phyloP scores from a whole-genome alignment of 176 grass and related monocot genomes.

The Cocos nucifera region DNA sequence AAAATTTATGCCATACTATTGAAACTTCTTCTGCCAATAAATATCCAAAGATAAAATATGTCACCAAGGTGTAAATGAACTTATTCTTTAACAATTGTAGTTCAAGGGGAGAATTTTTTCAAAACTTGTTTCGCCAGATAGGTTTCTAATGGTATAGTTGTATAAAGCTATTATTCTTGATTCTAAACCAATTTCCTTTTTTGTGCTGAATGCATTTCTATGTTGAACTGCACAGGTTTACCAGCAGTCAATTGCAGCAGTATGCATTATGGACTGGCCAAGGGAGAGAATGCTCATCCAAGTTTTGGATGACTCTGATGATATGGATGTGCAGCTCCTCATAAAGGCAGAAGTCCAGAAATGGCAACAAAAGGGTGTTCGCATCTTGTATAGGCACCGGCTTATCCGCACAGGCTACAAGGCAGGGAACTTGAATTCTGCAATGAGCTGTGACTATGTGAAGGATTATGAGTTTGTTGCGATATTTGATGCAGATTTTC shows the following conservation, averaged over 20 bases:
- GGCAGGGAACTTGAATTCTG: conserved; percentile 27
- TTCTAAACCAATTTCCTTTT: not conserved
- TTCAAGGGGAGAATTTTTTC: no score
- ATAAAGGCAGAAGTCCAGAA: conserved; percentile 26
- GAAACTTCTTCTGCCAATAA: no score
- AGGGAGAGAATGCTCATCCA: conserved; percentile 30
- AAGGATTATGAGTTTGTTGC: conserved; percentile 29
- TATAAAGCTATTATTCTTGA: no score
- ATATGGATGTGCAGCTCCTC: conserved; percentile 25
- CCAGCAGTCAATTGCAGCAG: conserved; percentile 28
- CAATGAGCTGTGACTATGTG: conserved; percentile 27
- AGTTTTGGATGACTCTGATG: conserved; percentile 25
- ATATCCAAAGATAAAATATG: no score
- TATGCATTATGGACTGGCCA: conserved; percentile 27
- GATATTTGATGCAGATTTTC: conserved; percentile 30
- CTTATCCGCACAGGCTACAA: conserved; percentile 26
- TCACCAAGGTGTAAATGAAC: no score
- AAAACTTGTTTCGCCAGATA: no score
- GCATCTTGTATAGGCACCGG: conserved; percentile 19
- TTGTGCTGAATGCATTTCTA: not conserved
- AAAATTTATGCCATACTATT: no score
- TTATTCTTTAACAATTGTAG: no score
- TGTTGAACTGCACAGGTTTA: conserved; percentile 13
- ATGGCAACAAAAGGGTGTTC: conserved; percentile 27
- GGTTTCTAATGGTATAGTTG: no score